phyloP scores from a whole-genome alignment of 208 protist species.

The Novymonas esmeraldas region DNA sequence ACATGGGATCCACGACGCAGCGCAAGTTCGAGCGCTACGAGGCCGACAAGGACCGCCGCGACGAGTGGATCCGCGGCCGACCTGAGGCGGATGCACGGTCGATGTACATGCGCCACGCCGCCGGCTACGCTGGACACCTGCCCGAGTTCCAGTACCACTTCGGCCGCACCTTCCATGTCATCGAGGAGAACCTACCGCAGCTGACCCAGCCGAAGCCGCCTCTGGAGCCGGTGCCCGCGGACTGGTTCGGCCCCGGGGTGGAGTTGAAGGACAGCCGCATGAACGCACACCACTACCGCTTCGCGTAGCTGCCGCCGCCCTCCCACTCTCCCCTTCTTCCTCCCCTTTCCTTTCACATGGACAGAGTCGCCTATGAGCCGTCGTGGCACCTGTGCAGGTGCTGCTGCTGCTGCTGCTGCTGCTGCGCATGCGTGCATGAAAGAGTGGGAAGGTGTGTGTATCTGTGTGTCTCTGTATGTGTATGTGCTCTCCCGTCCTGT shows the following conservation, averaged over 20 bases:
- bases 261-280: conserved; percentile 68
- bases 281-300: conserved; percentile 73
- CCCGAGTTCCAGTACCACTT: conserved; percentile 79
- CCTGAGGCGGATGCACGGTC: conserved; percentile 54
- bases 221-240: conserved; percentile 39
- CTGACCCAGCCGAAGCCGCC: conserved; percentile 57
- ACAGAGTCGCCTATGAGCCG: too few relatives aligned
- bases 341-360: conserved; percentile 3
- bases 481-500: too few relatives aligned
- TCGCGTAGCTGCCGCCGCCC: conserved; percentile 66
- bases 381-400: too few relatives aligned
- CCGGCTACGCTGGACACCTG: conserved; percentile 83
- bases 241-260: conserved; percentile 56
- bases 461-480: too few relatives aligned
- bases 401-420: too few relatives aligned
- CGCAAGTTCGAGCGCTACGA: conserved; percentile 71
- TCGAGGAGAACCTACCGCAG: conserved; percentile 84
- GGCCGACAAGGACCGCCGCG: conserved; percentile 60
- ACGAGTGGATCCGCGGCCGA: conserved; percentile 79
- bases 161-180: conserved; percentile 87
- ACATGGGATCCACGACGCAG: conserved; percentile 33
- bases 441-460: too few relatives aligned
- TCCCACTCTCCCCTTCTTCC: neutral
- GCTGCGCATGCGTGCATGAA: too few relatives aligned
- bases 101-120: conserved; percentile 63